These are phyloP conservation scores for Dendrobium officinale DNA, from an alignment of 106 monocot genomes.

Conservation along the genomic window DNA sequence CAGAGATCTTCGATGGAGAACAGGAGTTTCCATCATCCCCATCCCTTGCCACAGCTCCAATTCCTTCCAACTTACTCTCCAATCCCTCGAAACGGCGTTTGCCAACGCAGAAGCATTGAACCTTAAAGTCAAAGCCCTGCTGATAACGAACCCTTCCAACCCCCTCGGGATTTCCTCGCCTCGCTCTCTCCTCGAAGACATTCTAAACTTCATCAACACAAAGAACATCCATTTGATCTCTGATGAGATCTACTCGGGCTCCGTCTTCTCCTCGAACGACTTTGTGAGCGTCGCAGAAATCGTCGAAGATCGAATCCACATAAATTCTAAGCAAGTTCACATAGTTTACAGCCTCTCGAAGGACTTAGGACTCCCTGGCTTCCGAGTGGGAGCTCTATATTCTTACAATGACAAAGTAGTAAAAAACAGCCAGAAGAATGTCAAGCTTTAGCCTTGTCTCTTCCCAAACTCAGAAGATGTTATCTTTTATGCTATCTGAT, in stretches of 20 bases:
- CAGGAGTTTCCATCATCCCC: conserved; percentile 55
- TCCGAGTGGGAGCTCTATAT: conserved; percentile 65
- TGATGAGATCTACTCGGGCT: conserved; percentile 89
- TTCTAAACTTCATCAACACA: conserved; percentile 33
- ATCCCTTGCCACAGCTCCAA: conserved; percentile 53
- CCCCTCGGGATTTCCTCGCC: conserved; percentile 36
- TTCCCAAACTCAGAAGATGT: conserved; percentile 62
- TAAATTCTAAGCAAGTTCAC: conserved; percentile 22
- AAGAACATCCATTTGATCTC: conserved; percentile 75
- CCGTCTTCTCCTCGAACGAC: conserved; percentile 49
- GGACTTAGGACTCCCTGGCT: conserved; percentile 70
- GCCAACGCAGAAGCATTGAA: conserved; percentile 12
- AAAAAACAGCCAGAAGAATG: conserved; percentile 68
- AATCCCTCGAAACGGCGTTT: conserved; percentile 36
- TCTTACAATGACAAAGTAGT: conserved; percentile 67
- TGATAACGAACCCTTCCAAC: conserved; percentile 69
- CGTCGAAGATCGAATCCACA: not conserved
- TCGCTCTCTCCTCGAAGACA: conserved; percentile 32
- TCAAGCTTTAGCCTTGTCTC: conserved; percentile 79
- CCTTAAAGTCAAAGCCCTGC: conserved; percentile 33
- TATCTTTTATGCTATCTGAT: conserved; percentile 57
- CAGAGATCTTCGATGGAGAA: conserved; percentile 76
- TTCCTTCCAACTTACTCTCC: conserved; percentile 38
- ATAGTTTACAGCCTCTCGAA: conserved; percentile 85
- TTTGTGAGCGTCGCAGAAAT: conserved; percentile 73